Evolutionary conservation across 192 early-diverging fungal species (phyloP), one percentile per base, ranked within the genome.

Genomic region (Linnemannia schmuckeri): DNA sequence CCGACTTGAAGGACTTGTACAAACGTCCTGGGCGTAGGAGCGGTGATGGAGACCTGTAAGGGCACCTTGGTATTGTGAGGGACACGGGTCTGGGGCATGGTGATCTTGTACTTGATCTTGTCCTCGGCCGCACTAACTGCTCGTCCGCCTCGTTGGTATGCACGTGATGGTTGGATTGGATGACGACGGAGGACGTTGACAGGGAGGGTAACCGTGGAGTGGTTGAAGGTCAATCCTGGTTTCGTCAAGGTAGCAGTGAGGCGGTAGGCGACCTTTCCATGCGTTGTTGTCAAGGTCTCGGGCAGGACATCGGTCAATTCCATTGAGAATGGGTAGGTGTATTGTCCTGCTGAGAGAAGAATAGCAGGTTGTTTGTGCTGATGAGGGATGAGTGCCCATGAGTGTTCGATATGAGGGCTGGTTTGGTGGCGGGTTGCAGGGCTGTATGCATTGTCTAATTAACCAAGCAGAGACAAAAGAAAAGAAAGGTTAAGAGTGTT

Each of bases 221-320:
- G 70, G 30, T 77, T 46, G 72, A 87, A 87, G 13, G 76, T 78
- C 49, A 87, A 49, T 15, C 85, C 85, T 22, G 85, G 76, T 41
- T 78, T 81, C 15, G 70, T 78, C 30, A 87, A 35, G 12, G 69
- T 80, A 3, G 89, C 89, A 6, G 69, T 80, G 27, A 89, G 77
- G 20, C 77, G 75, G 46, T 89, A 89, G 13, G 41, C 24, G 22
- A 89, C 80, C 38, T 77, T 85, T 57, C 85, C 85, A 37, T 82
- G 81, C 41, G 72, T 72, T 41, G 82, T 81, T 1, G 74, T 72
- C 24, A 89, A 35, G 13, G 82, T 77, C 70, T 88, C 89, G 6
- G 89, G 85, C 12, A 89, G 40, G 5, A 72, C 85, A 27, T 87
- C 85, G 2, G 89, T 80, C 47, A 89, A 33, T n/a, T 85, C 82